Evolutionary conservation across 2,329 filamentous ascomycete genomes (phyloP).

Genomic region (Fusarium camptoceras): DNA sequence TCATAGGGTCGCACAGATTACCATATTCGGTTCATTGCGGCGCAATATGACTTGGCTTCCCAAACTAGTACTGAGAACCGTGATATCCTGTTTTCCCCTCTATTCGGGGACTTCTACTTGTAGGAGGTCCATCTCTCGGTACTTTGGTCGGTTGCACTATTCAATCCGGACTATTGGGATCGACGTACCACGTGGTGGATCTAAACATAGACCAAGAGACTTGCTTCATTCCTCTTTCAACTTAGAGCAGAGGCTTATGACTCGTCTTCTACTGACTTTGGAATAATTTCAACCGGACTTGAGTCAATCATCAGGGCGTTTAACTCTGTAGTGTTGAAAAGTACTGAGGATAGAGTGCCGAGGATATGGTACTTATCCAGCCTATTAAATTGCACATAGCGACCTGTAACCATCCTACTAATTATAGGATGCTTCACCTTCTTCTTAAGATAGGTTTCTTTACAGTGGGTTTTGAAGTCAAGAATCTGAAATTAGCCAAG

Average conservation of each 20-base stretch:
- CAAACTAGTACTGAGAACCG: not conserved
- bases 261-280: not conserved
- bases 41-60: not conserved
- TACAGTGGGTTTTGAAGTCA: no score
- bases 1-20: not conserved
- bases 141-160: not conserved
- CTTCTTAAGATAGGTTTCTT: fast-evolving
- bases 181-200: not conserved
- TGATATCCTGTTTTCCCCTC: no score
- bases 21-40: not conserved
- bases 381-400: not conserved
- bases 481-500: no score
- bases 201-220: not conserved
- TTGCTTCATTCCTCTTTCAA: not conserved
- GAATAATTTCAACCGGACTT: not conserved
- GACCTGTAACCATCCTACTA: not conserved
- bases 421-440: fast-evolving
- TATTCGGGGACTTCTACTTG: not conserved
- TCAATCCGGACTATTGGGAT: not conserved
- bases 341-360: not conserved
- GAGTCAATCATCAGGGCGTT: not conserved
- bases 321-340: not conserved
- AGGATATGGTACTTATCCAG: not conserved
- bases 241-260: not conserved
- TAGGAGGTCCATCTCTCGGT: not conserved